Evolutionary conservation across 2,329 filamentous ascomycete genomes (phyloP).

Genomic region (Colletotrichum australisinense): DNA sequence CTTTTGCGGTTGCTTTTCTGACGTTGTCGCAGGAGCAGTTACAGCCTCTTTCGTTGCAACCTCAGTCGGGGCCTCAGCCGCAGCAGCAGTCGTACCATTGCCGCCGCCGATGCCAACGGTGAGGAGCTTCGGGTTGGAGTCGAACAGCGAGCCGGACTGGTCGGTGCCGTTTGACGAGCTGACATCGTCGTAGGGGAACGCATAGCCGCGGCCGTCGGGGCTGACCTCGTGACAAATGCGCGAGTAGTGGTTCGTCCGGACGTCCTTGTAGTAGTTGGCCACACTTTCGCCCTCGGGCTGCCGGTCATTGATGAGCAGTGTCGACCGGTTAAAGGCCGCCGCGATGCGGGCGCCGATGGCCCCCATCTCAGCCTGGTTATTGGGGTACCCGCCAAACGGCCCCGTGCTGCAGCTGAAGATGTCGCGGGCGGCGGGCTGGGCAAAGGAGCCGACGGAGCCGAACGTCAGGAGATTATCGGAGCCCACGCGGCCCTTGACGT

Average conservation of each 20-base stretch:
- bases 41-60: not conserved
- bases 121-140: constrained; percentile 64
- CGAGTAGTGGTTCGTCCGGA: constrained; percentile 74
- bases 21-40: not conserved
- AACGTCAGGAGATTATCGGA: constrained; percentile 53
- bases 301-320: constrained; percentile 64
- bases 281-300: constrained; percentile 65
- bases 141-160: constrained; percentile 72
- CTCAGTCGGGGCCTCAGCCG: not conserved
- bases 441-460: constrained; percentile 51
- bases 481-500: constrained; percentile 56
- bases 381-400: constrained; percentile 60
- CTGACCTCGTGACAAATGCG: constrained; percentile 72
- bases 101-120: constrained; percentile 67
- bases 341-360: constrained; percentile 79
- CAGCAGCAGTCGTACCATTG: constrained; percentile 42
- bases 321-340: constrained; percentile 81
- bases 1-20: not conserved
- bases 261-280: constrained; percentile 62
- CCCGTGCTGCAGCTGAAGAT: constrained; percentile 67
- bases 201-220: constrained; percentile 72
- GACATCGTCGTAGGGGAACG: constrained; percentile 80
- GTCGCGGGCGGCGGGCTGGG: constrained; percentile 58
- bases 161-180: constrained; percentile 63
- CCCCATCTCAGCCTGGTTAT: constrained; percentile 59